These are phyloP conservation scores for Aspergillus glaucus DNA, from an alignment of 2,329 filamentous ascomycete genomes.

Conservation along the genomic window DNA sequence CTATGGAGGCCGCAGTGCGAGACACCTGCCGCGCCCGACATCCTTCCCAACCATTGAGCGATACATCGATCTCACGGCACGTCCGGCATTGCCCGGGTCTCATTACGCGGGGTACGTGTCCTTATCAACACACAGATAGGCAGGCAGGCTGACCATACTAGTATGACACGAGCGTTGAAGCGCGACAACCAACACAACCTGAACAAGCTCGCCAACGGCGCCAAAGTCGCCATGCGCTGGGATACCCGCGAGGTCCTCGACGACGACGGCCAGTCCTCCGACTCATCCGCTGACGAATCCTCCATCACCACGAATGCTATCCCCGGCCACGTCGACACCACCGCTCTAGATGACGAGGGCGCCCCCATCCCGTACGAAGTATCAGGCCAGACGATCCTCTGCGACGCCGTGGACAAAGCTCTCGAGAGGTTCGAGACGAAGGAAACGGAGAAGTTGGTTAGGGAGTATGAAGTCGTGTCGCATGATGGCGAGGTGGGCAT, in stretches of 20 bases:
- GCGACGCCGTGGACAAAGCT: conserved; percentile 51
- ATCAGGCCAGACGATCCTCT: conserved; percentile 52
- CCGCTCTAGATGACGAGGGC: conserved; percentile 42
- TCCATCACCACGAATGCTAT: conserved; percentile 33
- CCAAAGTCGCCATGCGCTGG: conserved; percentile 21
- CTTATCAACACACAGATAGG: neutral
- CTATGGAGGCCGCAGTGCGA: conserved; percentile 21
- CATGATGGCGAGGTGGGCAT: conserved; percentile 27
- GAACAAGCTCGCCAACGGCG: conserved; percentile 12
- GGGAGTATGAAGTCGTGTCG: conserved; percentile 54
- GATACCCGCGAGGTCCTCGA: conserved; percentile 30
- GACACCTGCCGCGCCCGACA: conserved; percentile 1
- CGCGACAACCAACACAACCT: conserved; percentile 9
- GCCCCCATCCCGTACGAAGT: conserved; percentile 50
- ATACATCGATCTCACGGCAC: conserved; percentile 7
- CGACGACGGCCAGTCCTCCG: conserved; percentile 14
- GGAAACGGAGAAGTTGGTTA: conserved; percentile 56
- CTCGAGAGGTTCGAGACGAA: conserved; percentile 55
- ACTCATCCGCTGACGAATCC: conserved; percentile 28
- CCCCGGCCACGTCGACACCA: conserved; percentile 40
- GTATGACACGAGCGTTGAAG: neutral
- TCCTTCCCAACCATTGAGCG: conserved; percentile 11
- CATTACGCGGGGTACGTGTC: conserved; percentile 1
- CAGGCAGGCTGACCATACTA: neutral
- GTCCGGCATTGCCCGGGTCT: conserved; percentile 5